Evolutionary conservation across 1,284 basidiomycete species (phyloP).

Genomic region (Erythrobasidium hasegawianum): DNA sequence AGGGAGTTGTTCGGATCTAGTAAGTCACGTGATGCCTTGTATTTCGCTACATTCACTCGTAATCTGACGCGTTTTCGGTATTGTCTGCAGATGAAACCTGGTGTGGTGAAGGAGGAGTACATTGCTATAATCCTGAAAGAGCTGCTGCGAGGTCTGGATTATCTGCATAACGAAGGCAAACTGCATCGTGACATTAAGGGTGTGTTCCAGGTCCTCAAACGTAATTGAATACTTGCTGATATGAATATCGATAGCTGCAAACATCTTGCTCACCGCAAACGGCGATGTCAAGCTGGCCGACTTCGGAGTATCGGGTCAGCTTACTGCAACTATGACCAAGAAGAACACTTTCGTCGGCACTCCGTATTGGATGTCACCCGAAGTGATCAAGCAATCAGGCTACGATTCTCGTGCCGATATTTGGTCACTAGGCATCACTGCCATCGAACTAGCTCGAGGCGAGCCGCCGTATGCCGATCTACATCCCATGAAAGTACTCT

Average conservation of each 20-base stretch:
- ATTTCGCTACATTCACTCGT: constrained; percentile 6
- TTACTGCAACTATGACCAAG: constrained; percentile 61
- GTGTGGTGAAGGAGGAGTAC: constrained; percentile 94
- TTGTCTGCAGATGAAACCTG: constrained; percentile 81
- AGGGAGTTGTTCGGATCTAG: constrained; percentile 56
- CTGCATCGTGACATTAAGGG: constrained; percentile 98
- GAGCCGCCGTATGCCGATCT: constrained; percentile 96
- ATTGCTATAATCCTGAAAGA: constrained; percentile 95
- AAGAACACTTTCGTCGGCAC: constrained; percentile 99
- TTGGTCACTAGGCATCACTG: constrained; percentile 65
- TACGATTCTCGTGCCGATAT: constrained; percentile 99
- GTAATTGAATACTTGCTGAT: too few species aligned
- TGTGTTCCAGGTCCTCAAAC: too few species aligned
- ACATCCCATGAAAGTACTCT: constrained; percentile 98
- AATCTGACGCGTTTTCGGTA: not conserved
- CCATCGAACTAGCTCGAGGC: constrained; percentile 94
- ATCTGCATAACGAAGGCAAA: constrained; percentile 92
- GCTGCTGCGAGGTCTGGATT: constrained; percentile 85
- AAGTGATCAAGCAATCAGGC: constrained; percentile 98
- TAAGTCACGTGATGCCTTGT: constrained; percentile 41
- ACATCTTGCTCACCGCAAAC: constrained; percentile 84
- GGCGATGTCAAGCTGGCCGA: constrained; percentile 98
- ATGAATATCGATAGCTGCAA: constrained; percentile 83
- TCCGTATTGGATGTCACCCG: constrained; percentile 75
- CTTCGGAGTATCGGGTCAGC: constrained; percentile 96